Base-by-base conservation (phyloP, 2,329 filamentous ascomycete species). In the Alternaria longipes region DNA sequence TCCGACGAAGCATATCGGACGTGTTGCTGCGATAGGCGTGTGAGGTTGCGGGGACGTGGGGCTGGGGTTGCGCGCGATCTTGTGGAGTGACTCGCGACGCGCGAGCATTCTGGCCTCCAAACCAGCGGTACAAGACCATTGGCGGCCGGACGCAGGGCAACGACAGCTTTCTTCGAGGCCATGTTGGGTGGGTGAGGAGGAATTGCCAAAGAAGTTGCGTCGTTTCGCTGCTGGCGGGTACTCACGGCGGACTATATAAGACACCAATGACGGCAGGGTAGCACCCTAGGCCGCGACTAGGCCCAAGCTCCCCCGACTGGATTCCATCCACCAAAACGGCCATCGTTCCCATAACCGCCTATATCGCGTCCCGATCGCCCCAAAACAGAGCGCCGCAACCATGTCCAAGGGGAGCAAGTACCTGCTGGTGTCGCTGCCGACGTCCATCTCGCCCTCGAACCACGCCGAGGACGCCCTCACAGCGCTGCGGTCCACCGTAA, bases 361-460 rank as follows among this genome's bases (percentile, higher is more conserved):
- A 66, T 65, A 64, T 59, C 59, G 62, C 62, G 64, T 63, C 56
- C 60, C 51, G 54, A 55, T 47, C 56, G 45, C 62, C 60, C 63
- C 54, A 32, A 24, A 56, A 28, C 53, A 58, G 50, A 59, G 56
- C 56, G 60, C 66, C 63, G 65, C 64, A 68, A 71, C 60, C 68
- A 82, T 82, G 80, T 81, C 80, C 52, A 82, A 80, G 66, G 72
- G 72, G 64, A 74, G 79, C 69, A 93, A 89, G 75, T 98, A 97
- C 84, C 87, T 94, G 72, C 87, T 98, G 74, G 86, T 98, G 71
- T 98, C 95, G 64, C 87, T 99, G 64, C 95, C 95, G 61, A 90
- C 91, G 69, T 92, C 92, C 60, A 94, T 94, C 78, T 90, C 93
- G 75, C 90, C 93, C 70, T 91, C 92, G 52, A 87, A 88, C 81